Base-by-base conservation (phyloP, 2,329 filamentous ascomycete species). In the Neopestalotiopsis clavispora region DNA sequence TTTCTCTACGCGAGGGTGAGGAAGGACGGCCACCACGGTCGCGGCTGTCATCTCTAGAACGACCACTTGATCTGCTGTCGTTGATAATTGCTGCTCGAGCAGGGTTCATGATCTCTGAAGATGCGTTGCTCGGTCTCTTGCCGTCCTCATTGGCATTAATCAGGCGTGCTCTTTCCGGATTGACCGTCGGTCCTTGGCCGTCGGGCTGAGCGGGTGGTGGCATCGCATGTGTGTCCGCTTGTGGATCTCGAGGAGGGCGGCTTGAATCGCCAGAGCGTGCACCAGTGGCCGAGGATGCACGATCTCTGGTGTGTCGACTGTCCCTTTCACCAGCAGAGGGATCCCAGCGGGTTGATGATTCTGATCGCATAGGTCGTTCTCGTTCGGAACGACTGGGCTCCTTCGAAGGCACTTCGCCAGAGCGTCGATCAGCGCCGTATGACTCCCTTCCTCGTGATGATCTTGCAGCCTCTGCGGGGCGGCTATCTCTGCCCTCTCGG, bases 91-190 rank as follows among this genome's bases (percentile, higher is more conserved):
- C 82, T 4, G 82, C 84, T 40, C 86, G 80, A 28, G 84, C 84
- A 1, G 85, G 84, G 49, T 87, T 87, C 67, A 87, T 77, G 12
- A 81, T 75, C 3, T 83, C 80, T 52, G 75, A 77, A 20, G 80
- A 74, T 1, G 80, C 80, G 65, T 77, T 62, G n/a, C 14, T 10
- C n/a, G 59, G 17, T 62, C 59, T 34, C 12, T 20, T 62, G 59
- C 34, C 20, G 10, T 62, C 59, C 1, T 38, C 32, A 12, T 14
- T 76, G 6, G 73, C 72, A 66, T 73, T 73, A 14, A 88, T 83
- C 4, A 87, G 78, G 9, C 86, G 83, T 38, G 86, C 85, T 68
- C 87, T 83, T 65, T 88, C 86, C 1, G 87, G 86, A 70, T 89
- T 89, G 73, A 89, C 85, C 9, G 80, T 79, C 7, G 86, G 85